Percentiles rank a stretch among this genome's conserved stretches.
These are phyloP conservation scores for Schizonepeta tenuifolia DNA, from an alignment of 257 asterid genomes.

Conservation along the genomic window DNA sequence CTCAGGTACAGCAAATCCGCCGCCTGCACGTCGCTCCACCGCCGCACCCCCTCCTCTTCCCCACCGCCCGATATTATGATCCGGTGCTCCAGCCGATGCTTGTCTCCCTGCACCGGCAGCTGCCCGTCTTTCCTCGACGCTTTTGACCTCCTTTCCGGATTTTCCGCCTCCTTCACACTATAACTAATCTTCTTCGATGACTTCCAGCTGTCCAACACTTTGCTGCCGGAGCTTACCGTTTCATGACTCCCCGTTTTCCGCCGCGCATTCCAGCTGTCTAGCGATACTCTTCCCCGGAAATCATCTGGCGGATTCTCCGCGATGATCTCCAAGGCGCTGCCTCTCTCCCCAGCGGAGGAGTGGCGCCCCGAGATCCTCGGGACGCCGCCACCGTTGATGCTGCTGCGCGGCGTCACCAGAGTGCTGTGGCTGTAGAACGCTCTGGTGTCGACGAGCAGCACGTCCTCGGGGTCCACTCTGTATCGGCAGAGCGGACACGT, in stretches of 20 bases:
- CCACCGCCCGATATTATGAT: constrained; percentile 58
- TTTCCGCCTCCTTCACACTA: constrained; percentile 27
- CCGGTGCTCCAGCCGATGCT: constrained; percentile 71
- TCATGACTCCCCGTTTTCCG: constrained; percentile 25
- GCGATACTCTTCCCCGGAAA: constrained; percentile 48
- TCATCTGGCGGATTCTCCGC: constrained; percentile 42
- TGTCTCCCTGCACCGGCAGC: constrained; percentile 40
- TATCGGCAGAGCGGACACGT: constrained; percentile 90
- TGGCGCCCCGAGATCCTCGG: constrained; percentile 62
- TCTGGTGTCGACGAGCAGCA: constrained; percentile 50
- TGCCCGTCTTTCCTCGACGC: constrained; percentile 57
- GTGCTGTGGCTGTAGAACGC: constrained; percentile 19
- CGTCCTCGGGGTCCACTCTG: constrained; percentile 85
- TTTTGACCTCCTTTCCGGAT: constrained; percentile 30
- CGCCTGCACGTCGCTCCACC: constrained; percentile 86
- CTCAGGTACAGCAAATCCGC: constrained; percentile 56
- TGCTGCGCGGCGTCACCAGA: constrained; percentile 31
- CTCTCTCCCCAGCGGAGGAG: constrained; percentile 65
- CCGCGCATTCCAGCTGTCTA: constrained; percentile 61
- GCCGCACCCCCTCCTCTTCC: constrained; percentile 32
- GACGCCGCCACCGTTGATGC: constrained; percentile 14
- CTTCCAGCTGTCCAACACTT: constrained; percentile 55
- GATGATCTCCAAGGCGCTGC: constrained; percentile 46
- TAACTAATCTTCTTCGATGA: constrained; percentile 22
- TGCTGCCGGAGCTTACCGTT: background rate